Base-by-base conservation (phyloP, 2,329 filamentous ascomycete genomes). In the Bipolaris zeicola region DNA sequence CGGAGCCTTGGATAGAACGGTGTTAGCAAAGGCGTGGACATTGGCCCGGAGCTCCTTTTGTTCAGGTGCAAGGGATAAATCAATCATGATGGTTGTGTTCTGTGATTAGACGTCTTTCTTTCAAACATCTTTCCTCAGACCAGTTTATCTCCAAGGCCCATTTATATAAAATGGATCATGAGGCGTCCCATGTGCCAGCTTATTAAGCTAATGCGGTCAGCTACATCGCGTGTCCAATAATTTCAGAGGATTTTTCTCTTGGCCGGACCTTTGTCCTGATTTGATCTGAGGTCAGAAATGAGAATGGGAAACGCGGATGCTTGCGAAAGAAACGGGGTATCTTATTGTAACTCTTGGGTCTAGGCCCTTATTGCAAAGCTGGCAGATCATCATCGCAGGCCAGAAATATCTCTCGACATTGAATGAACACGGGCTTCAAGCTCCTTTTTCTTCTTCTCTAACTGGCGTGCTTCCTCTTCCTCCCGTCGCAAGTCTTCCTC, bases 401-500 rank as follows among this genome's bases (percentile, higher is more conserved):
- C 86, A 18, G 85, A 86, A n/a, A 90, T 78, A 71, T 89, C 87
- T 65, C 82, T 83, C 58, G 88, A 87, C 84, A 90, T 89, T 1
- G 85, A 86, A 43, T 78, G 83, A n/a, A 90, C 86, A 33, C 87
- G 80, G 20, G 84, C 83, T 68, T 89, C 87, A 11, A 90, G 74
- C 6, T 76, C 78, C 49, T 78, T 81, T 76, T 89, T 90, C 75
- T 83, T 88, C 57, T 74, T 76, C 70, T 90, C 88, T 34, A 90
- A 75, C 58, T 86, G 84, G 55, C 78, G 77, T 54, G 90, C 84
- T 64, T 87, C 88, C 50, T 89, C 88, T 69, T 92, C 89, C 68
- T 91, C 89, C 57, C 81, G 80, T 61, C 81, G 81, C 52, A 92
- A 70, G 67, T 92, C 88, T 50, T 90, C 89, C 61, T 89, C 87